These are phyloP conservation scores for Phytophthora fragariae DNA, from an alignment of 352 stramenopile genomes.

Conservation along the genomic window DNA sequence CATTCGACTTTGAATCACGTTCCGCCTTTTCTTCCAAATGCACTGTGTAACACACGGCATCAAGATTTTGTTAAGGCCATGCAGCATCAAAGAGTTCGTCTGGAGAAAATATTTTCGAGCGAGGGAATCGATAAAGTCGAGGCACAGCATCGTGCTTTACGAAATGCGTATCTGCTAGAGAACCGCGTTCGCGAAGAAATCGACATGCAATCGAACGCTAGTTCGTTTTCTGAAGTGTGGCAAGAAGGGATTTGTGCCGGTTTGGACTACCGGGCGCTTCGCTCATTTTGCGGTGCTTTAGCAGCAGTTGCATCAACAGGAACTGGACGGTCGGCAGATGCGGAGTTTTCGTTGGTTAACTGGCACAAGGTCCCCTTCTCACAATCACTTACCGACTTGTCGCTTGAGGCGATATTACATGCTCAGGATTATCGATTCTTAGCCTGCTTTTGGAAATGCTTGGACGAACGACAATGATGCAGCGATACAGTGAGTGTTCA, in stretches of 20 bases:
- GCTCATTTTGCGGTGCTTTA: slow-evolving; percentile 32
- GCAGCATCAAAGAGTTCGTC: slow-evolving; percentile 22
- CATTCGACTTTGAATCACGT: not conserved
- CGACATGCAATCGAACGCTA: slow-evolving; percentile 12
- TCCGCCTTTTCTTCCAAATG: slow-evolving; percentile 23
- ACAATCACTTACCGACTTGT: slow-evolving; percentile 30
- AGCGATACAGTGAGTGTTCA: not conserved
- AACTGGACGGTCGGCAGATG: not conserved
- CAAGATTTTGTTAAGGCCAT: slow-evolving; percentile 36
- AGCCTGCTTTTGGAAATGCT: slow-evolving; percentile 7
- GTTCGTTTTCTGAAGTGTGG: slow-evolving; percentile 31
- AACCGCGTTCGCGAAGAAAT: slow-evolving; percentile 27
- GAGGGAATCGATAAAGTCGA: slow-evolving; percentile 34
- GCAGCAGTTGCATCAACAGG: slow-evolving; percentile 16
- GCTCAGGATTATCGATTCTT: slow-evolving; percentile 27
- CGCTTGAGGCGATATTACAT: slow-evolving; percentile 34
- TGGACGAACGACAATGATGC: not conserved
- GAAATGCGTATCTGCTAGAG: slow-evolving; percentile 32
- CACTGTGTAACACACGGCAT: slow-evolving; percentile 30
- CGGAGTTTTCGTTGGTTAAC: slow-evolving; percentile 32
- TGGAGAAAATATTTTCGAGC: slow-evolving; percentile 27
- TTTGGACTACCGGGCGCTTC: slow-evolving; percentile 25
- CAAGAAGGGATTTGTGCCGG: slow-evolving; percentile 22
- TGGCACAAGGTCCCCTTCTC: slow-evolving; percentile 34
- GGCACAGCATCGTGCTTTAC: slow-evolving; percentile 31